Evolutionary conservation across 257 asterid species (phyloP).

Genomic region (Solanum chmielewskii): DNA sequence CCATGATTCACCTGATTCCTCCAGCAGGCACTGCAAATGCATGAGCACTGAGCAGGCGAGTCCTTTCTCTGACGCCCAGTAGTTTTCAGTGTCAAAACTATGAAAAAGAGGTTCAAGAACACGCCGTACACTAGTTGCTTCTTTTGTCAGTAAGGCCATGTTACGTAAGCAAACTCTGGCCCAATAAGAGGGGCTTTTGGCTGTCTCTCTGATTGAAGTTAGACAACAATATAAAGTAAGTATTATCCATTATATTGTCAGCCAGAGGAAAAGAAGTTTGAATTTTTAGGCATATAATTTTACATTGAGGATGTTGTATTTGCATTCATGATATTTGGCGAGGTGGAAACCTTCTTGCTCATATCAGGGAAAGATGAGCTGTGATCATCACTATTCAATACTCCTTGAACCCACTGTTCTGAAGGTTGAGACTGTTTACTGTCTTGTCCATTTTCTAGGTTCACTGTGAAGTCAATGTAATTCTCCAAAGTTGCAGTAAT

Average conservation of each 20-base stretch:
- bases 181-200: constrained; percentile 36
- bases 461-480: constrained; percentile 14
- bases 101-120: constrained; percentile 41
- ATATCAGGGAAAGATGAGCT: constrained; percentile 22
- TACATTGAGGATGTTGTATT: constrained; percentile 18
- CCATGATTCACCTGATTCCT: constrained; percentile 30
- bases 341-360: constrained; percentile 19
- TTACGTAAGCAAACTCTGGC: constrained; percentile 31
- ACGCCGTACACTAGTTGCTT: constrained; percentile 38
- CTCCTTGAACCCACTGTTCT: constrained; percentile 20
- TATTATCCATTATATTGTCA: neutral
- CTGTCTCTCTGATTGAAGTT: constrained; percentile 19
- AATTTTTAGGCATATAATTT: neutral
- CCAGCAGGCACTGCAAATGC: constrained; percentile 26
- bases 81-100: constrained; percentile 32
- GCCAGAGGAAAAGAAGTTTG: neutral
- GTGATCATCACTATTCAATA: constrained; percentile 14
- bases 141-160: constrained; percentile 35
- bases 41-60: constrained; percentile 29
- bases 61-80: constrained; percentile 35
- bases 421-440: neutral
- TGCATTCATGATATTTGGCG: constrained; percentile 6
- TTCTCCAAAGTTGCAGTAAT: constrained; percentile 42
- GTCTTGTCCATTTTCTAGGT: constrained; percentile 8
- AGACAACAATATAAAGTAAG: constrained; percentile 1